These are phyloP conservation scores for Plasmopara muralis DNA, from an alignment of 352 stramenopile genomes.

Conservation along the genomic window DNA sequence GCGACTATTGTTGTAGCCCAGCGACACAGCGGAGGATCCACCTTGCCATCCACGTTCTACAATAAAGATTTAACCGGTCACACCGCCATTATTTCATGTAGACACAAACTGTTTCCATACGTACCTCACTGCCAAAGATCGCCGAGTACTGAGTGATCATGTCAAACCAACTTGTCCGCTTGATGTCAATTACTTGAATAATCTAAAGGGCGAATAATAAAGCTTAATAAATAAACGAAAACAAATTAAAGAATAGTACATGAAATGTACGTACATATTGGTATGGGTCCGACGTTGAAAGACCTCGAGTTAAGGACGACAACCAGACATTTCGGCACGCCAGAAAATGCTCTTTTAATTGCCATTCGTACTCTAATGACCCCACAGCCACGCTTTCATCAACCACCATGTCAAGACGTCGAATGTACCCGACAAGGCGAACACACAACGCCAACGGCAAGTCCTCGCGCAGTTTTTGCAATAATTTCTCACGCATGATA, in stretches of 20 bases:
- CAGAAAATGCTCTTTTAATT: slow-evolving; percentile 84
- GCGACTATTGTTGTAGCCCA: slow-evolving; percentile 78
- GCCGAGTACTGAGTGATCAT: slow-evolving; percentile 88
- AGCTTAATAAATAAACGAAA: not conserved
- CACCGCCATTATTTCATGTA: not conserved
- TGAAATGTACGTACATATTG: slow-evolving; percentile 52
- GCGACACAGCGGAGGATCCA: slow-evolving; percentile 70
- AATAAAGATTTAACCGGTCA: not conserved
- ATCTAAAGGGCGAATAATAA: slow-evolving; percentile 29
- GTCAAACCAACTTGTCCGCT: slow-evolving; percentile 87
- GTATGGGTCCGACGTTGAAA: slow-evolving; percentile 65
- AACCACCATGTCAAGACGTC: slow-evolving; percentile 56
- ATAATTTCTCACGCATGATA: slow-evolving; percentile 59
- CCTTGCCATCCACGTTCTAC: slow-evolving; percentile 64
- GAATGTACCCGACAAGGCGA: slow-evolving; percentile 70
- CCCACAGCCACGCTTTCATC: slow-evolving; percentile 18
- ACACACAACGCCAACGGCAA: slow-evolving; percentile 76
- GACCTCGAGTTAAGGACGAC: slow-evolving; percentile 43
- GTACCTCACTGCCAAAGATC: slow-evolving; percentile 80
- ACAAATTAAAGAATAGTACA: not conserved
- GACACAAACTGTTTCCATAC: not conserved
- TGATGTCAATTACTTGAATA: slow-evolving; percentile 83
- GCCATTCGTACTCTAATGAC: slow-evolving; percentile 59
- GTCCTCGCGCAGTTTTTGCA: slow-evolving; percentile 80
- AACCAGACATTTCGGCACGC: slow-evolving; percentile 71